Percentiles rank a stretch among this genome's conserved stretches.
Conservation (phyloP, 2,329 filamentous ascomycete genomes). For the Curvularia eragrostidis region DNA sequence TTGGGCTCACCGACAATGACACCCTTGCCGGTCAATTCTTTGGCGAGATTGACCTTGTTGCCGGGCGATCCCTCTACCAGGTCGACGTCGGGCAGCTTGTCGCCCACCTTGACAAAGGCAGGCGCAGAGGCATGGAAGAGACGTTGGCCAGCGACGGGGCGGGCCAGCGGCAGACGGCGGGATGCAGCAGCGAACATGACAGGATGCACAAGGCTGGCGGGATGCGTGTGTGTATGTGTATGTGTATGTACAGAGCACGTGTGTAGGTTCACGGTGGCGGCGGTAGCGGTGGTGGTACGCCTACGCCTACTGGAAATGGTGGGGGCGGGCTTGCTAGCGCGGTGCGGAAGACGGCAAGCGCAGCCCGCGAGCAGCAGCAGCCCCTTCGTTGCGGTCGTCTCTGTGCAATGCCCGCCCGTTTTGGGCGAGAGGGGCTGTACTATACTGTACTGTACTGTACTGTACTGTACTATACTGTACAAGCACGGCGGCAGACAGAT, state of each 20-base stretch:
- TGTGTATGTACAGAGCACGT: conserved; percentile 1
- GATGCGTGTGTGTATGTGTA: conserved; percentile 8
- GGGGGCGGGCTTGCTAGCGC: conserved; percentile 4
- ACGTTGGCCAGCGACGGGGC: conserved; percentile 31
- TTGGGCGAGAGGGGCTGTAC: no score
- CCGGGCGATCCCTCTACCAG: conserved; percentile 86
- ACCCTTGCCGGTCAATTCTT: conserved; percentile 76
- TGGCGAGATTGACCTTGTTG: conserved; percentile 86
- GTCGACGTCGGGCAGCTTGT: conserved; percentile 77
- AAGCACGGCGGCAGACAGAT: conserved; percentile 7
- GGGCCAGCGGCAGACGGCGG: conserved; percentile 37
- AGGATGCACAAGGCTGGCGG: conserved; percentile 9
- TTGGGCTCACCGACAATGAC: conserved; percentile 67
- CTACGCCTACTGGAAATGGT: conserved; percentile 14
- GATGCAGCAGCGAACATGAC: conserved; percentile 35
- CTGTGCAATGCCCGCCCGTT: background rate
- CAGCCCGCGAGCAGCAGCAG: conserved; percentile 2
- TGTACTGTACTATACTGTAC: no score
- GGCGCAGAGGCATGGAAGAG: conserved; percentile 70
- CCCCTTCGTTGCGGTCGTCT: conserved; percentile 1
- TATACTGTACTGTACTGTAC: no score
- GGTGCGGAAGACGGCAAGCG: conserved; percentile 15
- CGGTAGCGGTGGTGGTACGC: conserved; percentile 16
- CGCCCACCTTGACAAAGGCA: conserved; percentile 75
- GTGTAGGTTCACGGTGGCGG: conserved; percentile 1